These are phyloP conservation scores for Schoenoplectus triqueter DNA, from an alignment of 202 grass and related monocot genomes.

Conservation along the genomic window DNA sequence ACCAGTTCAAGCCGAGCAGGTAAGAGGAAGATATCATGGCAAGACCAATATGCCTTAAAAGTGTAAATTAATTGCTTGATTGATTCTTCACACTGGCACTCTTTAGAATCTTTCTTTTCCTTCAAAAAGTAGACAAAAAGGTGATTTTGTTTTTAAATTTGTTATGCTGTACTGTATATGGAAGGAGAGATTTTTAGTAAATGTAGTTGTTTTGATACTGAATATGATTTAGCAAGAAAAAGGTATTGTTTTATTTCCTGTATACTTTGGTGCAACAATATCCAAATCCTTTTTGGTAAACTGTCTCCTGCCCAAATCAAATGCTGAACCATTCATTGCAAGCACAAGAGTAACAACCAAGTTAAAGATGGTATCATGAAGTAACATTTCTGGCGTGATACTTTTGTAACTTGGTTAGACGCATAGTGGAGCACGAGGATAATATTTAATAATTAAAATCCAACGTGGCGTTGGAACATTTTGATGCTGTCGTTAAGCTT, in stretches of 20 bases:
- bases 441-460: too few species aligned
- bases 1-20: constrained; percentile 45
- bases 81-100: constrained; percentile 25
- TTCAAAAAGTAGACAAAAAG: neutral
- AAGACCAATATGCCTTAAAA: constrained; percentile 63
- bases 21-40: constrained; percentile 71
- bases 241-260: neutral
- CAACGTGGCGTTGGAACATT: neutral
- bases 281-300: too few species aligned
- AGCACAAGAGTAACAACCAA: too few species aligned
- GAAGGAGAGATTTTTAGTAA: constrained; percentile 14
- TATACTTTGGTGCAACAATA: neutral
- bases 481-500: neutral
- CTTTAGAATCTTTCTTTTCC: neutral
- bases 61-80: constrained; percentile 45
- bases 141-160: neutral
- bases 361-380: too few species aligned
- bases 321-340: too few species aligned
- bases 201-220: constrained; percentile 12
- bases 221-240: constrained; percentile 21
- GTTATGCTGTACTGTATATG: constrained; percentile 25
- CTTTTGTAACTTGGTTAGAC: too few species aligned
- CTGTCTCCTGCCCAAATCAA: too few species aligned
- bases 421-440: too few species aligned
- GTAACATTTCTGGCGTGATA: too few species aligned